Evolutionary conservation across 495 filamentous ascomycete genomes (phyloP).

Genomic region (Penicillium desertorum): DNA sequence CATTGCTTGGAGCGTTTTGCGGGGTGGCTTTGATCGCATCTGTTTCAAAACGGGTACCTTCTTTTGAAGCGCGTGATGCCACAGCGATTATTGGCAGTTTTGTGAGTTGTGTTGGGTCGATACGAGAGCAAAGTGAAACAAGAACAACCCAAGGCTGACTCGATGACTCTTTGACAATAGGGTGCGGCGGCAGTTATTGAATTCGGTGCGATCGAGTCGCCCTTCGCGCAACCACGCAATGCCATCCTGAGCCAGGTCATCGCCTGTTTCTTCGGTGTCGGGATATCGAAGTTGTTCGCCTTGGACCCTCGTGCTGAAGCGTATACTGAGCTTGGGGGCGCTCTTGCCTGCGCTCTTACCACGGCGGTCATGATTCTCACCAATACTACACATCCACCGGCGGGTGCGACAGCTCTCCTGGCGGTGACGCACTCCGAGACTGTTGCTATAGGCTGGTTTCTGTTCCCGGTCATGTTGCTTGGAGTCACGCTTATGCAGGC

Average conservation of each 20-base stretch:
- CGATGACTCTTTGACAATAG: conserved; percentile 33
- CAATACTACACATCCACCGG: conserved; percentile 81
- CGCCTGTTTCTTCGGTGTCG: conserved; percentile 63
- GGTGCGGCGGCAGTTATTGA: conserved; percentile 76
- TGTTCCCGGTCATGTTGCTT: conserved; percentile 67
- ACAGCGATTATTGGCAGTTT: conserved; percentile 46
- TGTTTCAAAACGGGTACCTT: conserved; percentile 40
- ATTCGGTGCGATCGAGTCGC: conserved; percentile 74
- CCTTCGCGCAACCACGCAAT: conserved; percentile 81
- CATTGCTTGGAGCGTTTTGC: conserved; percentile 45
- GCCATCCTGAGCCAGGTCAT: conserved; percentile 70
- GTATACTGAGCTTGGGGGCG: conserved; percentile 65
- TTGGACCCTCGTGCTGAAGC: conserved; percentile 45
- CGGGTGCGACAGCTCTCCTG: conserved; percentile 81
- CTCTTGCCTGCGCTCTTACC: conserved; percentile 67
- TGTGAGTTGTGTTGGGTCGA: conserved; percentile 29
- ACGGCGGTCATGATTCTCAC: conserved; percentile 74
- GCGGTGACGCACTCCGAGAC: conserved; percentile 62
- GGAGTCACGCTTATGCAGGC: conserved; percentile 63
- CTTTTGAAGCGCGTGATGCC: conserved; percentile 37
- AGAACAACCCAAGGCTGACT: neutral
- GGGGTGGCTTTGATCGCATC: conserved; percentile 44
- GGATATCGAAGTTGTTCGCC: conserved; percentile 70
- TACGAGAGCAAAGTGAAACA: neutral
- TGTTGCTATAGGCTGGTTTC: conserved; percentile 64